These are phyloP conservation scores for Phytophthora hybrid DNA, from an alignment of 352 stramenopile genomes.

Conservation along the genomic window DNA sequence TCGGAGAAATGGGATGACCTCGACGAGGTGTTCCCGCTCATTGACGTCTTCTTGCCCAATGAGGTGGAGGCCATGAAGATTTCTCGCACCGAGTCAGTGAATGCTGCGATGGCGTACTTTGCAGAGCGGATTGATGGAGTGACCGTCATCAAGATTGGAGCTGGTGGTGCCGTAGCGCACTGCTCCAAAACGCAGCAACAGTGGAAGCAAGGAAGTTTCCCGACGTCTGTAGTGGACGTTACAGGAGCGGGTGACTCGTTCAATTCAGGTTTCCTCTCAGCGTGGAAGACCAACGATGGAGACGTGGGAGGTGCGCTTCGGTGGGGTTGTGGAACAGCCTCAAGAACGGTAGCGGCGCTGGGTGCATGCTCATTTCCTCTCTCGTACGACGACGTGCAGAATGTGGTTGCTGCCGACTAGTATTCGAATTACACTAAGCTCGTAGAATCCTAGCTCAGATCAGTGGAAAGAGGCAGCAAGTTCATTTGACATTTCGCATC, in stretches of 20 bases:
- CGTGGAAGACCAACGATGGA: constrained; percentile 63
- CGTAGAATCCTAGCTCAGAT: neutral
- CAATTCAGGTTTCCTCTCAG: constrained; percentile 80
- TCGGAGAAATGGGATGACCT: constrained; percentile 72
- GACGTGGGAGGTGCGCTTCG: constrained; percentile 61
- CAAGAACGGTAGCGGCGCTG: constrained; percentile 58
- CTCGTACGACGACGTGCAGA: constrained; percentile 55
- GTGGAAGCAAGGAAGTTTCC: constrained; percentile 64
- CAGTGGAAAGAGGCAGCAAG: neutral
- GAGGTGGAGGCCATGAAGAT: constrained; percentile 85
- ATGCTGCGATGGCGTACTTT: constrained; percentile 68
- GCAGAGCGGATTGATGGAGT: constrained; percentile 47
- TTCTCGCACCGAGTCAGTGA: constrained; percentile 50
- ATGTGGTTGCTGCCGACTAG: constrained; percentile 35
- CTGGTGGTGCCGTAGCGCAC: constrained; percentile 62
- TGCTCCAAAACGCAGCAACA: constrained; percentile 49
- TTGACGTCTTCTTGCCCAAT: constrained; percentile 88
- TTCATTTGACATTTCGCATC: neutral
- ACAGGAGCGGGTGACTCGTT: constrained; percentile 89
- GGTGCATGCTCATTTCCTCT: constrained; percentile 63
- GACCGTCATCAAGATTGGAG: constrained; percentile 78
- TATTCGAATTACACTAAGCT: neutral
- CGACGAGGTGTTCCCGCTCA: constrained; percentile 64
- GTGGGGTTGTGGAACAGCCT: constrained; percentile 80
- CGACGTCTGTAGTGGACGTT: constrained; percentile 72